Evolutionary conservation across 106 monocot genomes (phyloP), one percentile per base, ranked within the genome.

Genomic region (Allium fistulosum): DNA sequence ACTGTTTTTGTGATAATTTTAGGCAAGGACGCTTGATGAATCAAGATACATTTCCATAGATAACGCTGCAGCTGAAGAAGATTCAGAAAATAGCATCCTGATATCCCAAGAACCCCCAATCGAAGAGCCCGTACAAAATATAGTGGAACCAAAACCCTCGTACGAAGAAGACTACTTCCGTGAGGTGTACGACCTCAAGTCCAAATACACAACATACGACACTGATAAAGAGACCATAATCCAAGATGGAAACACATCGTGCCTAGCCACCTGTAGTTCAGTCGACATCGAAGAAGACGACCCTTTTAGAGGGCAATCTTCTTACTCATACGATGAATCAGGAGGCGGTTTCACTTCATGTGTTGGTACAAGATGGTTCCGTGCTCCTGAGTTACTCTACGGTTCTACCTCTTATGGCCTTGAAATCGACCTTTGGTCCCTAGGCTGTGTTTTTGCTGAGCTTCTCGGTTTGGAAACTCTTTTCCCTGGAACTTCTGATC

Each of bases 341-440:
- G 78, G 79, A 18, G 84, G 86, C 60, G 71, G 61, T 11, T 62
- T 97, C 28, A 97, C 89, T 12, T 84, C 86, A 45, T 89, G 89
- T 71, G 97, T 92, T 45, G 97, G 92, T 61, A 92, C 97, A 5
- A 70, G 92, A 18, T 97, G 97, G 87, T 97, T 79, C 65, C 82
- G 82, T 50, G 88, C 97, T 53, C 97, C 92, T 9, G 97, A 97
- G 71, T 75, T 97, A 13, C 87, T 97, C 12, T 92, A 84, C 59
- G 97, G 97, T 16, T 86, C 92, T 1, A 82, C 84, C 48, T 73
- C 62, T 65, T 97, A 89, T 73, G 97, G 89, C 6, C 72, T 59
- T 22, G 87, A 92, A 68, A 64, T 90, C 16, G 97, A 92, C 67
- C 77, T 92, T 17, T 97, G 92, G 89, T 82, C 92, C 47, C 68